Base-by-base conservation (phyloP, 2,329 filamentous ascomycete genomes). In the Talaromyces rugulosus region DNA sequence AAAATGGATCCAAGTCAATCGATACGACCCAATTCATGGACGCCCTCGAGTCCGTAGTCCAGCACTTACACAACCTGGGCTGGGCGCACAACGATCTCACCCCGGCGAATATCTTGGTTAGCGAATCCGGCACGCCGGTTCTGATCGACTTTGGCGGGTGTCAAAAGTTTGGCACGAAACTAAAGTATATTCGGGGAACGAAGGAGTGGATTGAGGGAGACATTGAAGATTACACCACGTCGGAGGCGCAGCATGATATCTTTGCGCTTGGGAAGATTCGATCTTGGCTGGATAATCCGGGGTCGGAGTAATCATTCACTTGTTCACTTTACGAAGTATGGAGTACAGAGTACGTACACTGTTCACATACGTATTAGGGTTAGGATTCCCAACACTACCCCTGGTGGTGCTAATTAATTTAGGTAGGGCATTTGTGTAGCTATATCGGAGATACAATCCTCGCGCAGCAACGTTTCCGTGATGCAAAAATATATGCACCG, bases 51-150 rank as follows among this genome's bases (percentile, higher is more conserved):
- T 27, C 9, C 42, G 93, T 92, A n/a, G 82, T 96, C 33, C 86
- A 87, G 65, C 91, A 96, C 74, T 80, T 96, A 8, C 93, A 96
- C 76, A 86, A 85, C 42, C 82, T 96, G 53, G 87, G 91, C 57
- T 95, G 96, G 70, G 92, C 96, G 2, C 93, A 96, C 74, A 89
- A 93, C 59, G 93, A 96, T 69, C 86, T 96, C 69, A 96, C 96
- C 74, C 92, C 93, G 0, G 92, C 96, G 69, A 96, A 96, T 67
- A 96, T 96, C 59, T 81, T 96, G 2, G 90, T 96, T 4, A 36
- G 14, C 65, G 83, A 84, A 34, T 82, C 81, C 56, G 64, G 67
- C 14, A 57, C 31, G 11, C 40, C 60, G 5, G 44, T 66, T 18
- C 59, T 66, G 40, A 64, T 61, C n/a, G 65, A 66, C 56, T 66